Percentiles rank a stretch among this genome's conserved stretches.
These are phyloP conservation scores for Vitis rupestris DNA, from an alignment of 164 flowering plant genomes.

Conservation along the genomic window DNA sequence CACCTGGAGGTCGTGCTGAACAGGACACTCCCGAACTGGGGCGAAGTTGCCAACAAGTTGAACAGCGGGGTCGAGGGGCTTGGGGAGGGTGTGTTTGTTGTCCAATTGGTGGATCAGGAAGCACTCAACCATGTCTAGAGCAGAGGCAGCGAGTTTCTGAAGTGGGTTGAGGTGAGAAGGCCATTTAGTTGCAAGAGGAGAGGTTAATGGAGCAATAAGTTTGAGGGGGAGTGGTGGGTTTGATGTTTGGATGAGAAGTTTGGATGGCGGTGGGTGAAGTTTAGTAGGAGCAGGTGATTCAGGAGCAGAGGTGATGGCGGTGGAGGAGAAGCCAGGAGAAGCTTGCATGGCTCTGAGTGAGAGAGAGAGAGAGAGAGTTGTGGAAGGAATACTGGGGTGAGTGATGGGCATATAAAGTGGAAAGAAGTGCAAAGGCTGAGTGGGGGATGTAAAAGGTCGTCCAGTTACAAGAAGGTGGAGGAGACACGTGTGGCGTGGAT, in stretches of 20 bases:
- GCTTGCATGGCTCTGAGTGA: conserved; percentile 4
- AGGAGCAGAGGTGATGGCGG: conserved; percentile 4
- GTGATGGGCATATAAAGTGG: not conserved
- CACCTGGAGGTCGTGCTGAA: conserved; percentile 23
- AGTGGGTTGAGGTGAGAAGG: conserved; percentile 26
- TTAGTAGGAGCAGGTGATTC: not conserved
- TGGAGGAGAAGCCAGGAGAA: conserved; percentile 1
- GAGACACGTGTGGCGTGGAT: too few species aligned
- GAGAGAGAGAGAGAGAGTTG: not conserved
- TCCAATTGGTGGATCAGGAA: conserved; percentile 17
- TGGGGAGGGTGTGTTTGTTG: conserved; percentile 22
- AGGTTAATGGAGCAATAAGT: not conserved
- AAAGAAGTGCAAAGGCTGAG: too few species aligned
- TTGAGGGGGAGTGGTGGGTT: not conserved
- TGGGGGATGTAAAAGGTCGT: too few species aligned
- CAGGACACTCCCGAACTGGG: conserved; percentile 41
- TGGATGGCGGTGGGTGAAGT: conserved; percentile 1
- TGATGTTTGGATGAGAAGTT: conserved; percentile 15
- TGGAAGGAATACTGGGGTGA: not conserved
- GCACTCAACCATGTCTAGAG: conserved; percentile 29
- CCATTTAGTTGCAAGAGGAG: not conserved
- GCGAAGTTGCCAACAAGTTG: conserved; percentile 51
- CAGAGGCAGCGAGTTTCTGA: conserved; percentile 33
- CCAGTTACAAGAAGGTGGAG: too few species aligned
- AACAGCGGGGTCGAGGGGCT: conserved; percentile 38